Base-by-base conservation (phyloP, 1,284 basidiomycete genomes). In the Cerioporus squamosus region DNA sequence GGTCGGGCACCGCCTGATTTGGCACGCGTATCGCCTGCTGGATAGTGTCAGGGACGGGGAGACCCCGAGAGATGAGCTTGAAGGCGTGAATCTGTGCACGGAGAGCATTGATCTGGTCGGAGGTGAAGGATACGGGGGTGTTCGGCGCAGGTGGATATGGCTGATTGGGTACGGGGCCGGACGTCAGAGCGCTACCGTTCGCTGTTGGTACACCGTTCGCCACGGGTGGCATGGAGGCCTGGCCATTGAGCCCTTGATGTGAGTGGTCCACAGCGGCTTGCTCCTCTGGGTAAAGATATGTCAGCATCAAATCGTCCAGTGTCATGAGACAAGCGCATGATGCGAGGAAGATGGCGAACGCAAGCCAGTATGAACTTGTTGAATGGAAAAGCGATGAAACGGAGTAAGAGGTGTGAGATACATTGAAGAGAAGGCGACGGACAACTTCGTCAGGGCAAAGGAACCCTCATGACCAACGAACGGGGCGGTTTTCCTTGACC, bases 81-180 rank as follows among this genome's bases (percentile, higher is more conserved):
- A 91, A 97, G 0, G 96, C 94, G 57, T 90, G 84, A 45, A 98
- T 94, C 72, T 99, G 97, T 0, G 91, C 86, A 53, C 93, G 87
- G 40, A 98, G 85, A 24, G 93, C 87, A 44, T 83, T 84, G 53
- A 97, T 90, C 71, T 98, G 96, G 53, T 93, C 91, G 1, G 78
- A 79, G 2, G 91, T 91, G 74, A 98, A 94, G 4, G 89, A 87
- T n/a, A 91, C 82, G 26, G 90, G 88, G 0, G 86, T 86, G 45
- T 70, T 83, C 71, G 68, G 83, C 15, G 73, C 72, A 24, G 54
- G 67, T 42, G 66, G 78, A 64, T 62, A 72, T 10, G 71, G 61
- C 23, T 72, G 71, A 9, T 68, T 43, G 8, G 74, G 65, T 10
- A 71, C 57, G 17, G 74, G 62, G 3, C 72, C 74, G n/a, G 69